Evolutionary conservation across 2,329 filamentous ascomycete genomes (phyloP).

Genomic region (Volutella citrinella): DNA sequence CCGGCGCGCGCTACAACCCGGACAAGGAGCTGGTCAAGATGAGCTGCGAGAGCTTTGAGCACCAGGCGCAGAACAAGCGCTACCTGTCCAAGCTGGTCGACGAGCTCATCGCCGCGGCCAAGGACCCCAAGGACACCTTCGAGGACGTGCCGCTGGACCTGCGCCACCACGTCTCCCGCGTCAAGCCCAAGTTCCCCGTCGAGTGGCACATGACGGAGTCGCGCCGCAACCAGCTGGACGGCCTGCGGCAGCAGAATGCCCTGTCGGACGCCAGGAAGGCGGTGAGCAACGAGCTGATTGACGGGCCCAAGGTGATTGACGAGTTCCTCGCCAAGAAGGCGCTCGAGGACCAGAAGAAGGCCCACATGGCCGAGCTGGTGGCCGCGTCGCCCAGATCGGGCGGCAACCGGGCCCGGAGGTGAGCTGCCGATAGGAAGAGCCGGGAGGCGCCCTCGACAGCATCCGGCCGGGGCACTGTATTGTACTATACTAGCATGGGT

Average conservation of each 20-base stretch:
- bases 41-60: conserved; percentile 83
- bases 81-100: conserved; percentile 79
- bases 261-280: conserved; percentile 53
- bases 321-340: conserved; percentile 30
- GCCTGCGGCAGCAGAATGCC: conserved; percentile 49
- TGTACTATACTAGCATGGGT: no score
- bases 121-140: conserved; percentile 76
- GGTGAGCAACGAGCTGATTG: conserved; percentile 55
- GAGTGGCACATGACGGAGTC: conserved; percentile 78
- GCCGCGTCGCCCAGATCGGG: conserved; percentile 15
- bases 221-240: conserved; percentile 63
- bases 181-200: conserved; percentile 69
- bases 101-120: conserved; percentile 70
- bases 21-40: conserved; percentile 79
- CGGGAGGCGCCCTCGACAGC: no score
- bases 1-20: conserved; percentile 84
- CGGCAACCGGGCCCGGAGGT: conserved; percentile 22
- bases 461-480: no score
- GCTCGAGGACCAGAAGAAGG: conserved; percentile 32
- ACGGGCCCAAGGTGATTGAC: conserved; percentile 52
- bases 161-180: conserved; percentile 74
- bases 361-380: conserved; percentile 31
- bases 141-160: conserved; percentile 87
- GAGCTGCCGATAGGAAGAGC: conserved; percentile 3
- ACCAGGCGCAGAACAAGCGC: conserved; percentile 95